Percentiles rank a stretch among this genome's conserved stretches.
These are phyloP conservation scores for Amniculicola lignicola DNA, from an alignment of 495 filamentous ascomycete species.

Conservation along the genomic window DNA sequence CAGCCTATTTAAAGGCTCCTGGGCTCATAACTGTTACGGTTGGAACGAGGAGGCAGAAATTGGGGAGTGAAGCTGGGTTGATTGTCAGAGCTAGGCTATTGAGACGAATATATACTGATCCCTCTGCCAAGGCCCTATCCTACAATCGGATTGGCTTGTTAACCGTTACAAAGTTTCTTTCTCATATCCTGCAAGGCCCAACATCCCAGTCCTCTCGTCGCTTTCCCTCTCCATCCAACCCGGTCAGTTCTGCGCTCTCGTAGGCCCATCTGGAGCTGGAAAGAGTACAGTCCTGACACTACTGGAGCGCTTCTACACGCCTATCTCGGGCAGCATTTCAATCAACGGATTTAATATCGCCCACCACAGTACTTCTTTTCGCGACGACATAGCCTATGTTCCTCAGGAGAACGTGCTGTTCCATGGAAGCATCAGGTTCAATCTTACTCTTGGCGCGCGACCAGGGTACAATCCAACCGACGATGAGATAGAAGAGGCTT, in stretches of 20 bases:
- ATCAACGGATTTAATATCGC: slow-evolving; percentile 25
- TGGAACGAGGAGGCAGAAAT: no score
- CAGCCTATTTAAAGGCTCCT: no score
- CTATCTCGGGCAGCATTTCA: slow-evolving; percentile 22
- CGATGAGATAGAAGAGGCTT: slow-evolving; percentile 27
- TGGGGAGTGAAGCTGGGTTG: no score
- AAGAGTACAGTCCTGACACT: slow-evolving; percentile 53
- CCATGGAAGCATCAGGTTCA: slow-evolving; percentile 25
- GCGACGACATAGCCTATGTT: slow-evolving; percentile 25
- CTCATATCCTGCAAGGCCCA: slow-evolving; percentile 52
- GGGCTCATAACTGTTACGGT: no score
- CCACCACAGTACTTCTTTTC: slow-evolving; percentile 35
- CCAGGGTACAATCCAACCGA: slow-evolving; percentile 13
- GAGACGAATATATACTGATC: no score
- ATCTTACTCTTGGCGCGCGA: slow-evolving; percentile 41
- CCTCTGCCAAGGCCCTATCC: no score
- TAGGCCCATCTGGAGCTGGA: slow-evolving; percentile 59
- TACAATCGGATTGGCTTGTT: no score
- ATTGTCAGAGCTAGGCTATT: no score
- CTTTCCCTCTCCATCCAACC: slow-evolving; percentile 45
- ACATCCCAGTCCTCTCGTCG: slow-evolving; percentile 43
- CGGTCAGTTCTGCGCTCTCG: slow-evolving; percentile 55
- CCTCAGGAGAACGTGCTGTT: slow-evolving; percentile 30
- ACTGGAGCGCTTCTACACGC: slow-evolving; percentile 51
- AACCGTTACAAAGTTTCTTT: slow-evolving; percentile 58